Conservation (phyloP, 1,284 basidiomycete genomes). For the Rhodofomes roseus region DNA sequence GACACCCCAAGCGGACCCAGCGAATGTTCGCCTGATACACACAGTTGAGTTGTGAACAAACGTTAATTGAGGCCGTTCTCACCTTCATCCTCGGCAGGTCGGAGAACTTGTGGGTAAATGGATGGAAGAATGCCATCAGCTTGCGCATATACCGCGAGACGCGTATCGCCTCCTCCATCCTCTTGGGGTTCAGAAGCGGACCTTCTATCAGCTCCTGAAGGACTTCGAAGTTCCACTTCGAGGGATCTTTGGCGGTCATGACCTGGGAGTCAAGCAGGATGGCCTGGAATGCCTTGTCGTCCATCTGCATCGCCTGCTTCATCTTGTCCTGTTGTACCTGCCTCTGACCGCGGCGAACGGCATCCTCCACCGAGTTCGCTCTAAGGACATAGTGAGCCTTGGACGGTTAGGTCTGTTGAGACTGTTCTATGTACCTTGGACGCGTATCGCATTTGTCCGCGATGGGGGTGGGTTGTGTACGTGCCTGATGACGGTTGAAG, state of each 20-base stretch:
- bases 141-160: conserved; percentile 86
- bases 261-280: conserved; percentile 78
- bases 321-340: conserved; percentile 90
- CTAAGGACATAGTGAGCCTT: conserved; percentile 33
- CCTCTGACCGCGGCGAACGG: conserved; percentile 82
- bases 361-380: conserved; percentile 85
- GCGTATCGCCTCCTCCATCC: conserved; percentile 95
- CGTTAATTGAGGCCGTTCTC: conserved; percentile 12
- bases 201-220: conserved; percentile 91
- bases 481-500: conserved; percentile 80
- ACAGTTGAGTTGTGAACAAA: neutral
- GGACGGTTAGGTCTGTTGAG: neutral
- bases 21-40: conserved; percentile 59
- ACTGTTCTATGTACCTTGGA: conserved; percentile 43
- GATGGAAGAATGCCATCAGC: conserved; percentile 91
- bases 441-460: conserved; percentile 45
- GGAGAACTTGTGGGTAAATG: conserved; percentile 84
- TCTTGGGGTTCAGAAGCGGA: conserved; percentile 84
- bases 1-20: conserved; percentile 86
- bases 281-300: conserved; percentile 85
- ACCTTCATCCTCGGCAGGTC: conserved; percentile 76
- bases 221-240: conserved; percentile 90
- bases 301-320: conserved; percentile 88
- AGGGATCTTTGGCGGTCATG: conserved; percentile 84
- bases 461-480: conserved; percentile 52